A percentile compares a stretch with the other conserved stretches of the same genome.
phyloP scores from a whole-genome alignment of 1,284 basidiomycete species.

The Melampsora larici-populina region DNA sequence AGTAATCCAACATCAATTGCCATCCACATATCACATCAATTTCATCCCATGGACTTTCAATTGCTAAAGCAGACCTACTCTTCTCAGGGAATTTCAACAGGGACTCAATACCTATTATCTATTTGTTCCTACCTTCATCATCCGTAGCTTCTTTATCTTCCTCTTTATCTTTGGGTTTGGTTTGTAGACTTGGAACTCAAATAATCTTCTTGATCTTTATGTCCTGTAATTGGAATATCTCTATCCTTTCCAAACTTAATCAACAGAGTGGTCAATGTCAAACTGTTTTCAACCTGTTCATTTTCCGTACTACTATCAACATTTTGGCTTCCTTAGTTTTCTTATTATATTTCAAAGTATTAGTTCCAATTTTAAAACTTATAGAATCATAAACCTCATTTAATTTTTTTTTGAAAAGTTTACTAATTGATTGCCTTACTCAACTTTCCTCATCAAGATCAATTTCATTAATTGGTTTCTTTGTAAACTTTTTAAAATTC shows the following conservation, averaged over 20 bases:
- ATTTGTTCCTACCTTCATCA: constrained; percentile 44
- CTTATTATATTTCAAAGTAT: constrained; percentile 60
- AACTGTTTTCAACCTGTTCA: constrained; percentile 33
- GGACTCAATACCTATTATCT: constrained; percentile 45
- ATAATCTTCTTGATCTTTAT: neutral
- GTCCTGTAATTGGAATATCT: constrained; percentile 22
- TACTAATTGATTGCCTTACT: constrained; percentile 76
- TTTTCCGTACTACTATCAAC: neutral
- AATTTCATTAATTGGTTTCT: no score
- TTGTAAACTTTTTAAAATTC: no score
- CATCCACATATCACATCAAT: constrained; percentile 72
- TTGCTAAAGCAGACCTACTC: constrained; percentile 63
- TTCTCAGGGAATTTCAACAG: constrained; percentile 41
- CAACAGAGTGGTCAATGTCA: constrained; percentile 49
- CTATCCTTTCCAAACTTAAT: constrained; percentile 49
- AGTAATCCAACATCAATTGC: constrained; percentile 73
- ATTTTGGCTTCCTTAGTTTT: constrained; percentile 62
- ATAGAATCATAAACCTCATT: constrained; percentile 69
- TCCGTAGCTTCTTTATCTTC: neutral
- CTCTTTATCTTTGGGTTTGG: constrained; percentile 16
- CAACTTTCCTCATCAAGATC: constrained; percentile 71
- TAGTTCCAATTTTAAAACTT: constrained; percentile 57
- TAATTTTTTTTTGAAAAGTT: constrained; percentile 77
- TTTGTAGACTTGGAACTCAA: constrained; percentile 5
- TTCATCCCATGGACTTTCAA: constrained; percentile 83